Evolutionary conservation across 805 yeast species (phyloP).

Genomic region (Phaffomyces thermotolerans): DNA sequence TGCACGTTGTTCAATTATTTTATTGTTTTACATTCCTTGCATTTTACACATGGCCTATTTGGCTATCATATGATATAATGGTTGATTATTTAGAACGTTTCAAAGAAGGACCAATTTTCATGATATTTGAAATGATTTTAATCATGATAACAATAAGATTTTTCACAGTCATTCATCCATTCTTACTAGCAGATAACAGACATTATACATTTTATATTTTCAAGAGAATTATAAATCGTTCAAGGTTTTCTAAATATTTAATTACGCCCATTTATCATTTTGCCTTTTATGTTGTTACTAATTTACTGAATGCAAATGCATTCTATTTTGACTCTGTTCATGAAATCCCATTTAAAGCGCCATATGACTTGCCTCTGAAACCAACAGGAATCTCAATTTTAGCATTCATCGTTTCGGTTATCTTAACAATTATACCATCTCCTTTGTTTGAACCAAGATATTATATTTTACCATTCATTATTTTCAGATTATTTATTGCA

Average conservation of each 20-base stretch:
- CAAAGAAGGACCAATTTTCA: constrained; percentile 22
- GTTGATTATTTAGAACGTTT: constrained; percentile 30
- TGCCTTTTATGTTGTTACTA: constrained; percentile 30
- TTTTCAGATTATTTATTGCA: constrained; percentile 59
- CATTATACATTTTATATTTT: constrained; percentile 88
- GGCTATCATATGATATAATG: constrained; percentile 45
- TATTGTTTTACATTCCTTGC: constrained; percentile 64
- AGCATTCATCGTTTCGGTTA: constrained; percentile 44
- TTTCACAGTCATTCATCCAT: constrained; percentile 80
- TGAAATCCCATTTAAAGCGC: constrained; percentile 30
- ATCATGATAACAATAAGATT: constrained; percentile 44
- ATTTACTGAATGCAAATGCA: constrained; percentile 28
- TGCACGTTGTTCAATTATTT: constrained; percentile 75
- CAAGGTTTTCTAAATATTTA: constrained; percentile 38
- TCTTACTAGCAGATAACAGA: constrained; percentile 86
- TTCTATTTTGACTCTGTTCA: constrained; percentile 28
- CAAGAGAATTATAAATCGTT: constrained; percentile 51
- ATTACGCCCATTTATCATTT: constrained; percentile 71
- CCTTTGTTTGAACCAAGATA: constrained; percentile 94
- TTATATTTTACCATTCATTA: constrained; percentile 70
- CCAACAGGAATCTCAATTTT: constrained; percentile 41
- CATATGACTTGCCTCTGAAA: constrained; percentile 31
- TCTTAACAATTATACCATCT: constrained; percentile 70
- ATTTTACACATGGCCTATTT: constrained; percentile 65
- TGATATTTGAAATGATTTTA: constrained; percentile 25